Percentiles rank a stretch among this genome's conserved stretches.
Evolutionary conservation across 2,329 filamentous ascomycete species (phyloP).

Genomic region (Lasiodiplodia sp.): DNA sequence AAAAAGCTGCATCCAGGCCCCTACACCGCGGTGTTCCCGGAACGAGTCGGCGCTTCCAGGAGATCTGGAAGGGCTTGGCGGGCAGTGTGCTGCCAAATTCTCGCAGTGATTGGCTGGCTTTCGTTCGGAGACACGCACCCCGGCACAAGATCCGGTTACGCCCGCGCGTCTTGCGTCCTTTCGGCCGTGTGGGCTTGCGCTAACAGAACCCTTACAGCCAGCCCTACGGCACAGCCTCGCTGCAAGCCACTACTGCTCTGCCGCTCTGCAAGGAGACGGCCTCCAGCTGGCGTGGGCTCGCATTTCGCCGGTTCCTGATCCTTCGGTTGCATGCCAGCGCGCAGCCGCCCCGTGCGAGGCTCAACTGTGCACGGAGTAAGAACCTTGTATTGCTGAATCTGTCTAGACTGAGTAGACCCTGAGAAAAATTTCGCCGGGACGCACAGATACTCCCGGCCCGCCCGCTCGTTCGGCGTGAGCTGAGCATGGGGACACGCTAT

Average conservation of each 20-base stretch:
- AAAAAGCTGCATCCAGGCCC: background rate
- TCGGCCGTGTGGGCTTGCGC: background rate
- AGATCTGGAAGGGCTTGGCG: conserved; percentile 23
- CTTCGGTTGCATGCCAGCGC: conserved; percentile 16
- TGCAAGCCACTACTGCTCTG: conserved; percentile 1
- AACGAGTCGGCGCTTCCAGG: conserved; percentile 11
- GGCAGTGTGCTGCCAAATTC: conserved; percentile 3
- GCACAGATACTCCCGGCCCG: conserved; percentile 22
- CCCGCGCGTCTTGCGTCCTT: background rate
- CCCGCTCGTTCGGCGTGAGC: conserved; percentile 21
- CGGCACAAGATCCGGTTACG: background rate
- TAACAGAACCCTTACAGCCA: background rate
- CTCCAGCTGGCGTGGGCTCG: conserved; percentile 7
- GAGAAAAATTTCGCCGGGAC: conserved; percentile 15
- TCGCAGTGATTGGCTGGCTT: background rate
- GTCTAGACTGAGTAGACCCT: conserved; percentile 7
- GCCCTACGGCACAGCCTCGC: conserved; percentile 13
- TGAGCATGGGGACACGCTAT: conserved; percentile 13
- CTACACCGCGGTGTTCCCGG: conserved; percentile 22
- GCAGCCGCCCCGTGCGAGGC: conserved; percentile 16
- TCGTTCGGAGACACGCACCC: conserved; percentile 10
- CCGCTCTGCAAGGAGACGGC: conserved; percentile 13
- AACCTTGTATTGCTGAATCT: conserved; percentile 26
- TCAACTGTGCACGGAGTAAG: conserved; percentile 10
- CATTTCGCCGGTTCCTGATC: conserved; percentile 18